Base-by-base conservation (phyloP, 1,284 basidiomycete species). In the Ustilago xerochloae region DNA sequence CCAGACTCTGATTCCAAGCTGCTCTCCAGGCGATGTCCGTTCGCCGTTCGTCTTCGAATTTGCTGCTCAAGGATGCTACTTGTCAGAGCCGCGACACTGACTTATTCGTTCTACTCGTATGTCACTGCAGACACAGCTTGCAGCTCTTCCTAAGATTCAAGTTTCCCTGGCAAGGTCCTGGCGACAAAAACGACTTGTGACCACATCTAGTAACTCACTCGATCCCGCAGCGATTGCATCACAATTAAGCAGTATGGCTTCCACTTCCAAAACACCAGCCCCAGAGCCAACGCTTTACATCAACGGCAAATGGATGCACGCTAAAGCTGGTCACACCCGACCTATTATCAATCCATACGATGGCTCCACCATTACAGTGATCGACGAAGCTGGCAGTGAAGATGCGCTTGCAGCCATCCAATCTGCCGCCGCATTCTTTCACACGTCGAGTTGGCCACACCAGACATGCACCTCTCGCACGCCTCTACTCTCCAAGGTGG, bases 201-300 rank as follows among this genome's bases (percentile, higher is more conserved):
- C 50, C 0, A 47, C 62, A 7, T n/a, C n/a, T n/a, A 20, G 6
- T 20, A 59, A 26, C 29, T 16, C 24, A 1, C 29, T 57, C 1
- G 63, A 75, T 41, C 67, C 73, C 18, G 67, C 63, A 4, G 73
- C 73, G 0, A 47, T 62, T 20, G 73, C 73, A 35, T 75, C 73
- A 2, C 56, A 70, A 16, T 29, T 71, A 12, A 71, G 63, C 73
- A 75, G 73, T 36, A 75, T 75, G 73, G 61, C 67, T 32, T 75
- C 73, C 8, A 71, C 67, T n/a, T 75, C 63, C 24, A 51, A 38
- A 18, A 63, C 60, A 6, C 67, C 73, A 8, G 73, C 67, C 1
- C 63, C 73, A 9, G 61, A 71, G 57, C 82, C 82, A n/a, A 84
- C 82, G 28, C 74, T 84, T 22, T 83, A 69, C 64, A 83, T 84